A percentile compares a stretch with the other conserved stretches of the same genome.
Evolutionary conservation across 2,329 filamentous ascomycete genomes (phyloP).

Genomic region (Daldinia eschscholtzii): DNA sequence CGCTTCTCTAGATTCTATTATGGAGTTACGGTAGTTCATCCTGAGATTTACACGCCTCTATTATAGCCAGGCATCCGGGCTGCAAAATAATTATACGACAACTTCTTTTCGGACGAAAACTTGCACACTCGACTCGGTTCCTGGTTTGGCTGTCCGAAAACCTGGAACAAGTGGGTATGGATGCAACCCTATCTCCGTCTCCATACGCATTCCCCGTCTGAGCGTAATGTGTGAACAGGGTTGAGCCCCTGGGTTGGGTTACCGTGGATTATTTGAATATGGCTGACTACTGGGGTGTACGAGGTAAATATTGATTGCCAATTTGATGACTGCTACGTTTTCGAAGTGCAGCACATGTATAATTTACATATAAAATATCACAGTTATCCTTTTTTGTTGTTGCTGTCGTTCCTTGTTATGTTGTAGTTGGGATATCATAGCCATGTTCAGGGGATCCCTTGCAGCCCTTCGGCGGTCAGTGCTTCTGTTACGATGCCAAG

Average conservation of each 20-base stretch:
- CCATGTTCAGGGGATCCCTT: background rate
- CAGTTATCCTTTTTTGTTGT: background rate
- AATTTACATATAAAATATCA: background rate
- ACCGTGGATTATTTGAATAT: background rate
- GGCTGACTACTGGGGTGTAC: background rate
- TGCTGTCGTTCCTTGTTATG: background rate
- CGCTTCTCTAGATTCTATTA: background rate
- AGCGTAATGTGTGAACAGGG: slow-evolving; percentile 27
- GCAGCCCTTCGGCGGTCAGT: background rate
- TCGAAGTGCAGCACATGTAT: background rate
- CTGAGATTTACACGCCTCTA: background rate
- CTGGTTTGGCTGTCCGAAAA: slow-evolving; percentile 26
- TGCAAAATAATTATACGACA: slow-evolving; percentile 8
- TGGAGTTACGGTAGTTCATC: too few species aligned
- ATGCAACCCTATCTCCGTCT: slow-evolving; percentile 20
- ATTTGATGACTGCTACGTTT: background rate
- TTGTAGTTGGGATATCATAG: background rate
- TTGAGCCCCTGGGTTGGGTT: slow-evolving; percentile 11
- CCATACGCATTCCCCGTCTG: slow-evolving; percentile 26
- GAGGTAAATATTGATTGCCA: background rate
- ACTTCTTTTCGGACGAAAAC: background rate
- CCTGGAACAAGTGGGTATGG: slow-evolving; percentile 28
- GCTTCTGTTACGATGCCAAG: background rate
- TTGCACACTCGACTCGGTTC: slow-evolving; percentile 7
- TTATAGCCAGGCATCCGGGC: background rate